Evolutionary conservation across 1,284 basidiomycete species (phyloP).

Genomic region (Cutaneotrichosporon cavernicola): DNA sequence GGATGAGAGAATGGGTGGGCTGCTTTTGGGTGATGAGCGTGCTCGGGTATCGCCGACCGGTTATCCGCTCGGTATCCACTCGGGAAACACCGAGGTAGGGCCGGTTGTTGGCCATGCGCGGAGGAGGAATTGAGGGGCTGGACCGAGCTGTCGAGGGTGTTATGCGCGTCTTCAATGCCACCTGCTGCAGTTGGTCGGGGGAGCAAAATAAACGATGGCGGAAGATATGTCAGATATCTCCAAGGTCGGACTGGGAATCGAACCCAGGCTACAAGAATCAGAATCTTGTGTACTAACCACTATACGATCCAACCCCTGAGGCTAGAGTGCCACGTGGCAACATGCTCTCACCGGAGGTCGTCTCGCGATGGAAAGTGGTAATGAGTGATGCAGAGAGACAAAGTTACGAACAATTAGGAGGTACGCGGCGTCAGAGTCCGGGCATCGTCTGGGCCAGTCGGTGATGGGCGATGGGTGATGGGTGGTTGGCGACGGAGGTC

Average conservation of each 20-base stretch:
- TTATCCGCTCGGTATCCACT: background rate
- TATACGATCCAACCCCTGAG: constrained; percentile 1
- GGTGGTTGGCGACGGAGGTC: too few relatives aligned
- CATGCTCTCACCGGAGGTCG: too few relatives aligned
- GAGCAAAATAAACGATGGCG: background rate
- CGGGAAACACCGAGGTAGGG: background rate
- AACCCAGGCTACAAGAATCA: constrained; percentile 7
- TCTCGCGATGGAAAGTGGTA: too few relatives aligned
- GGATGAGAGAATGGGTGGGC: background rate
- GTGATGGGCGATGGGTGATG: too few relatives aligned
- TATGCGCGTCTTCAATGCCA: too few relatives aligned
- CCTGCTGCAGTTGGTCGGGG: background rate
- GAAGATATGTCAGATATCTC: background rate
- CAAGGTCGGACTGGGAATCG: constrained; percentile 4
- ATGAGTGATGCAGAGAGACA: too few relatives aligned
- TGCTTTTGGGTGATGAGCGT: background rate
- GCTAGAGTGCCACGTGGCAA: background rate
- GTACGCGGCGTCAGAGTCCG: too few relatives aligned
- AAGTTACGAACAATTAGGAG: too few relatives aligned
- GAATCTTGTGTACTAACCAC: constrained; percentile 4
- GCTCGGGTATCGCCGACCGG: background rate
- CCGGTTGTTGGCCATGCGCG: background rate
- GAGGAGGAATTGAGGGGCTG: too few relatives aligned
- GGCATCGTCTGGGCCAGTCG: too few relatives aligned
- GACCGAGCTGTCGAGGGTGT: too few relatives aligned